Evolutionary conservation across 305 asterid species (phyloP), one percentile per base, ranked within the genome.

Genomic region (Plantago coronopus): DNA sequence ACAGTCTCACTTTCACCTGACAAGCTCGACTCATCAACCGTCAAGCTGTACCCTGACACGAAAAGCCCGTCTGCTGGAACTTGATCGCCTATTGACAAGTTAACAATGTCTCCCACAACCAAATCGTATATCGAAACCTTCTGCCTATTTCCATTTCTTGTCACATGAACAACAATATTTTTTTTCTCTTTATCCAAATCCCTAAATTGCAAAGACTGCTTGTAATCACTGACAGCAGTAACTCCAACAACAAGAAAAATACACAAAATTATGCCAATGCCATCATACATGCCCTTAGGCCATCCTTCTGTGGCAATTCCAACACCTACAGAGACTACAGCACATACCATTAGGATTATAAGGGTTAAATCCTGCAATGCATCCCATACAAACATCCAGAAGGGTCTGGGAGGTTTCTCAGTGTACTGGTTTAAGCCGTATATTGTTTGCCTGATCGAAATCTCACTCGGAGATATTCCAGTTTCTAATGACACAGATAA

Each of bases 1-100:
- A 79, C 83, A 0, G 89, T 82, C 20, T 73, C 94, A 37, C 96
- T 88, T 75, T 88, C 94, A n/a, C 96, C 96, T 0, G 96, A 88
- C 25, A 88, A 72, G 64, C 95, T 77, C 5, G 96, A 88, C 62
- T 88, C 95, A 38, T 88, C 95, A 11, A 85, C 75, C 0, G 85
- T 70, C 63, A 88, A 66, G 58, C 75, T 81, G 70, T 81, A 79
- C n/a, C 96, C 96, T 4, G 89, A 76, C 5, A 81, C 54, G 46
- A 63, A 86, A 43, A 88, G 37, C 67, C 95, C 96, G 59, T 86
- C 96, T 0, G 96, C 95, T 0, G 96, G 96, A 20, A 88, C 84
- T 59, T 83, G 91, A 69, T 88, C 94, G 7, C 96, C 96, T 12
- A 82, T 82, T 0, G 89, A 80, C 46, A 88, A 67, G 54, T 86